Conservation (phyloP, 83 land plant species). For the Isoetes engelmannii region DNA sequence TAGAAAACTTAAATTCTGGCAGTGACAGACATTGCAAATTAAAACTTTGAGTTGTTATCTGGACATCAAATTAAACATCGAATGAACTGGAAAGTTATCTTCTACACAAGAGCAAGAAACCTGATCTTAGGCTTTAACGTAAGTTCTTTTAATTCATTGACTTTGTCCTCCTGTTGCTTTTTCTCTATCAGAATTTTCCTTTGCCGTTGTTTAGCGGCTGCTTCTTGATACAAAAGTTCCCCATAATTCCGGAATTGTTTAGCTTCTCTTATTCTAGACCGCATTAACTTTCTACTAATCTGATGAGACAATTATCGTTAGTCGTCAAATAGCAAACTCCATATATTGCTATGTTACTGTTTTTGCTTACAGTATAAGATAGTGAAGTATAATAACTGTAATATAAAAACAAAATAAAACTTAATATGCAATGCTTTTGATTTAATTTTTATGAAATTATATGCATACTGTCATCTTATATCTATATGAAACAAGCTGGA, state of each 20-base stretch:
- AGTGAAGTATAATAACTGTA: too few species aligned
- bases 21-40: neutral
- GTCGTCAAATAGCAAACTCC: neutral
- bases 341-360: neutral
- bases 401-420: neutral
- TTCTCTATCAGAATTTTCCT: conserved; percentile 9
- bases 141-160: conserved; percentile 7
- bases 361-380: too few species aligned
- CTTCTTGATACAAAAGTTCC: conserved; percentile 23
- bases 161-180: conserved; percentile 15
- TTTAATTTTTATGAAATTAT: neutral
- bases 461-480: neutral
- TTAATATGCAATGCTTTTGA: neutral
- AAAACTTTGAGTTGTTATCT: neutral
- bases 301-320: neutral
- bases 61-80: too few species aligned
- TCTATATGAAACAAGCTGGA: neutral
- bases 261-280: conserved; percentile 15
- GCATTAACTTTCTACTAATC: conserved; percentile 20
- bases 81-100: neutral
- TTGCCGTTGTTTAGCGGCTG: conserved; percentile 5
- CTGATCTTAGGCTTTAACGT: conserved; percentile 22
- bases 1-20: neutral
- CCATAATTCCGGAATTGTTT: conserved; percentile 24
- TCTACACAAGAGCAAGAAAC: neutral